Conservation (phyloP, 805 yeast genomes). For the Cyberlindnera americana region DNA sequence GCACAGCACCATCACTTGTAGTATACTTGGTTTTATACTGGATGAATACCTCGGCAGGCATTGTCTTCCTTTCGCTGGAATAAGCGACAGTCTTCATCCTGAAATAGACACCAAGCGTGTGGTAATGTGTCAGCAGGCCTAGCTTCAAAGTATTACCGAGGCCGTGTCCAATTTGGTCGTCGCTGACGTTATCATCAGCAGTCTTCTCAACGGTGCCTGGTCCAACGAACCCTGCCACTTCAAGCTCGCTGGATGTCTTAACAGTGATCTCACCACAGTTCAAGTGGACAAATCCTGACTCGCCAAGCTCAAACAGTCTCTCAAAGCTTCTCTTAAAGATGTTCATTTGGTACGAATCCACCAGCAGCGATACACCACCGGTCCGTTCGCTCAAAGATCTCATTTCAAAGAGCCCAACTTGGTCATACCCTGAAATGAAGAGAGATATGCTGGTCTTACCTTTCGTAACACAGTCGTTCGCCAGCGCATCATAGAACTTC, state of each 20-base stretch:
- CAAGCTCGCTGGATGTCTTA: conserved; percentile 67
- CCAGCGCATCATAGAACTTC: conserved; percentile 65
- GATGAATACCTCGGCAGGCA: conserved; percentile 41
- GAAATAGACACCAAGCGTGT: conserved; percentile 80
- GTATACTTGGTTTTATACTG: conserved; percentile 89
- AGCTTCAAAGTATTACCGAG: conserved; percentile 74
- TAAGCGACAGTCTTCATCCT: conserved; percentile 54
- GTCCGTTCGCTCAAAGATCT: conserved; percentile 72
- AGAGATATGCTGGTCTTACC: conserved; percentile 33
- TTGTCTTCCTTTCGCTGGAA: conserved; percentile 23
- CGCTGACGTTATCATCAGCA: conserved; percentile 75
- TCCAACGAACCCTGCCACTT: conserved; percentile 91
- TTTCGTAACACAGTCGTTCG: conserved; percentile 45
- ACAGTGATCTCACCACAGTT: conserved; percentile 5
- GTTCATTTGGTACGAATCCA: conserved; percentile 91
- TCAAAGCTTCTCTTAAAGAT: conserved; percentile 85
- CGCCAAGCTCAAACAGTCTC: conserved; percentile 77
- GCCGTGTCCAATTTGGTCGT: conserved; percentile 81
- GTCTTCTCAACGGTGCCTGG: conserved; percentile 42
- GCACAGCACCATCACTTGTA: conserved; percentile 79
- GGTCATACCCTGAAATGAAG: conserved; percentile 90
- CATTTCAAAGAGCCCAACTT: conserved; percentile 92
- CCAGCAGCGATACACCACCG: conserved; percentile 80
- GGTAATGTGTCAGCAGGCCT: conserved; percentile 79
- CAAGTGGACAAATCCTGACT: conserved; percentile 59